Percentiles rank a stretch among this genome's conserved stretches.
These are phyloP conservation scores for Lunasporangiospora selenospora DNA, from an alignment of 192 early-diverging fungal genomes.

Conservation along the genomic window DNA sequence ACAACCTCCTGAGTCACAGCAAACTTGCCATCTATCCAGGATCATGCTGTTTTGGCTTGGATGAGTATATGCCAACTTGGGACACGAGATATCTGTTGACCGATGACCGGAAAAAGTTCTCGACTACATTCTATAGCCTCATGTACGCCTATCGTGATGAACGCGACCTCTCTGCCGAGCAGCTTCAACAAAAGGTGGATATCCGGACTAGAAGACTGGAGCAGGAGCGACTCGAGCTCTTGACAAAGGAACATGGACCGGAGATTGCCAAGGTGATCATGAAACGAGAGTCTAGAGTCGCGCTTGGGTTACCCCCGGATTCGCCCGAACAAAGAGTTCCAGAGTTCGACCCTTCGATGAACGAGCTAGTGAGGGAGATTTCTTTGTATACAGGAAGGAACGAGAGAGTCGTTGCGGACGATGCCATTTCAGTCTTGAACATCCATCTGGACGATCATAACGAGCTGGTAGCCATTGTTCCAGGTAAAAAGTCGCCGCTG, in stretches of 20 bases:
- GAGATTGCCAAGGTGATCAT: slow-evolving; percentile 20
- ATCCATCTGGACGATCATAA: slow-evolving; percentile 22
- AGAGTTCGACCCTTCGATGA: background rate
- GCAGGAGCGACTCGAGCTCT: slow-evolving; percentile 14
- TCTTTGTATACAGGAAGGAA: slow-evolving; percentile 38
- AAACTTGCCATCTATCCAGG: slow-evolving; percentile 40
- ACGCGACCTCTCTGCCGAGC: slow-evolving; percentile 23
- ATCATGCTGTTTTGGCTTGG: slow-evolving; percentile 40
- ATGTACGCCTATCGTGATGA: slow-evolving; percentile 39
- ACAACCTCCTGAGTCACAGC: slow-evolving; percentile 20
- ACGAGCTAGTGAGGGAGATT: slow-evolving; percentile 32
- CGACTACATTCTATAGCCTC: slow-evolving; percentile 25
- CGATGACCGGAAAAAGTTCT: slow-evolving; percentile 14
- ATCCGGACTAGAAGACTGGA: slow-evolving; percentile 7
- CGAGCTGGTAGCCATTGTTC: background rate
- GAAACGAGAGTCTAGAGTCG: slow-evolving; percentile 28
- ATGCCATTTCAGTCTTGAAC: slow-evolving; percentile 31
- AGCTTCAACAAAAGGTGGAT: slow-evolving; percentile 24
- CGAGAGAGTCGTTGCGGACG: slow-evolving; percentile 38
- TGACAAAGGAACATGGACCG: slow-evolving; percentile 26
- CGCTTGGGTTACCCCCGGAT: slow-evolving; percentile 26
- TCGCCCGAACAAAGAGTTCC: slow-evolving; percentile 11
- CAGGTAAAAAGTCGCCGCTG: background rate
- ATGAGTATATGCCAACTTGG: slow-evolving; percentile 44
- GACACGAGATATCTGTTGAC: slow-evolving; percentile 37